These are phyloP conservation scores for Leptoxyphium fumago DNA, from an alignment of 2,329 filamentous ascomycete species.

Conservation along the genomic window DNA sequence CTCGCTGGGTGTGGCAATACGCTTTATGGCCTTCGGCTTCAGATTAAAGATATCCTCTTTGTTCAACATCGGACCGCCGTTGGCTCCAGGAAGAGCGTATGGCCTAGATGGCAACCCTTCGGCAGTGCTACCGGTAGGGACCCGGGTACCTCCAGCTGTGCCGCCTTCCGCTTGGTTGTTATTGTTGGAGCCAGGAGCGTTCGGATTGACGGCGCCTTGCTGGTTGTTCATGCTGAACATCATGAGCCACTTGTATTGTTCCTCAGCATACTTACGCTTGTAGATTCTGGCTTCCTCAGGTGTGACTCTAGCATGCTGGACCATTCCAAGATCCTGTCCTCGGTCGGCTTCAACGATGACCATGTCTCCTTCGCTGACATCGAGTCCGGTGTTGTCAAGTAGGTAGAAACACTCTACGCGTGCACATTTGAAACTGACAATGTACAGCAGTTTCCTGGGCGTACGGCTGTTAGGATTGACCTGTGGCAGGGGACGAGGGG, in stretches of 20 bases:
- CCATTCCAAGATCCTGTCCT: constrained; percentile 86
- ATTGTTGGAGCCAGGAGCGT: constrained; percentile 10
- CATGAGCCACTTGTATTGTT: constrained; percentile 97
- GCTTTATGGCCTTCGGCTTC: constrained; percentile 93
- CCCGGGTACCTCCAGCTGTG: neutral
- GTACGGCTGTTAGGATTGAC: constrained; percentile 29
- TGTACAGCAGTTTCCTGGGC: constrained; percentile 49
- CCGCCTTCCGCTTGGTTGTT: neutral
- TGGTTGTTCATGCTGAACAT: constrained; percentile 57
- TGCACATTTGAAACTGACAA: constrained; percentile 93
- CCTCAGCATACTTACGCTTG: constrained; percentile 82
- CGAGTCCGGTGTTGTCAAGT: constrained; percentile 83
- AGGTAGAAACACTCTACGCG: constrained; percentile 94
- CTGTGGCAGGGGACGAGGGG: constrained; percentile 25
- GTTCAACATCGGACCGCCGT: constrained; percentile 7
- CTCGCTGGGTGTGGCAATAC: constrained; percentile 81
- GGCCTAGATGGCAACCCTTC: neutral
- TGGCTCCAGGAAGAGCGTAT: neutral
- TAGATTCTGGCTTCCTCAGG: constrained; percentile 76
- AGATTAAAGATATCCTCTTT: constrained; percentile 41
- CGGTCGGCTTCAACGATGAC: constrained; percentile 97
- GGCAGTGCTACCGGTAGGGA: neutral
- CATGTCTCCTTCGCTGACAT: constrained; percentile 78
- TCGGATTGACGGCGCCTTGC: constrained; percentile 17
- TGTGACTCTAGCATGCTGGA: constrained; percentile 74